Evolutionary conservation across 2,329 filamentous ascomycete species (phyloP).

Genomic region (Trichoderma gracile): DNA sequence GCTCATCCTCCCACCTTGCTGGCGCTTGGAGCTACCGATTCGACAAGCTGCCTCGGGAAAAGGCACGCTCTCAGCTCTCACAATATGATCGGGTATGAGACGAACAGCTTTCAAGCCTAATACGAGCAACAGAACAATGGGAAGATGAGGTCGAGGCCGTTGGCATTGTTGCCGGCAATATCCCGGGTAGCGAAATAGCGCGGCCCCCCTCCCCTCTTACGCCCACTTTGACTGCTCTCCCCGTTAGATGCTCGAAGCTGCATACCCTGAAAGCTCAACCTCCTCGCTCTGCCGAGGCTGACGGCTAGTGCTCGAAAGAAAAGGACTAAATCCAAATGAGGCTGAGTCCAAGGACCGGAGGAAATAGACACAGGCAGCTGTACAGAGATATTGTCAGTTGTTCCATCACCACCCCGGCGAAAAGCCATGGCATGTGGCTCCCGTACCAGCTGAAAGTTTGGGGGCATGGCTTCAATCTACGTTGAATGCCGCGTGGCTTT

Average conservation of each 20-base stretch:
- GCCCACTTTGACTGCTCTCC: neutral
- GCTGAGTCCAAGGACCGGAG: neutral
- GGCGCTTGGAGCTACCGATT: slow-evolving; percentile 18
- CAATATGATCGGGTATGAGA: neutral
- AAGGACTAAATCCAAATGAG: neutral
- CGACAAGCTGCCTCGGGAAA: neutral
- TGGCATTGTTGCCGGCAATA: slow-evolving; percentile 32
- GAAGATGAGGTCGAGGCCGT: slow-evolving; percentile 28
- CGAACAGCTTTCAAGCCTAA: neutral
- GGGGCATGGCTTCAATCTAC: neutral
- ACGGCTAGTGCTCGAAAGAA: neutral
- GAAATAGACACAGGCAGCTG: neutral
- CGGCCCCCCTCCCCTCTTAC: neutral
- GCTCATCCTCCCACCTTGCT: slow-evolving; percentile 23
- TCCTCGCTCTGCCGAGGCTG: neutral
- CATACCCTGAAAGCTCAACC: neutral
- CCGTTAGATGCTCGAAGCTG: neutral
- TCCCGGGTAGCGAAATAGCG: slow-evolving; percentile 30
- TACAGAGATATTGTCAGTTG: neutral
- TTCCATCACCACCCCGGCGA: neutral
- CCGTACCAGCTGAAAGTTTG: neutral
- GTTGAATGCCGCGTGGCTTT: slow-evolving; percentile 1
- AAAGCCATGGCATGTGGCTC: neutral
- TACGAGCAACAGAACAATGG: slow-evolving; percentile 33
- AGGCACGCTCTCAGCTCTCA: neutral